phyloP scores from a whole-genome alignment of 164 flowering plant species.

The Stephania yunnanensis region DNA sequence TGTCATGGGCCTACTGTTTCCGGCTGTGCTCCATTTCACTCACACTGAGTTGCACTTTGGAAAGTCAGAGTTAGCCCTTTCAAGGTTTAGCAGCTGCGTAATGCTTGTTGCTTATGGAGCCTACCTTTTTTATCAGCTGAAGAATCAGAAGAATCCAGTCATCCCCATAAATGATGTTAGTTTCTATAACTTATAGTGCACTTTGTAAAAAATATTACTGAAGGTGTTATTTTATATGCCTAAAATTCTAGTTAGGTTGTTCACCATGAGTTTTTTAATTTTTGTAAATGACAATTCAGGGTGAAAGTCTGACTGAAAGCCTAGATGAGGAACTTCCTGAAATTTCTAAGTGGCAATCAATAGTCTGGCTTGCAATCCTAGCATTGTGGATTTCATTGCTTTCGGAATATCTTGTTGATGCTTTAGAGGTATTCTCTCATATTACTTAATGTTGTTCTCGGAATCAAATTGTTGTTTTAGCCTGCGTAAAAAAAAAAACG shows the following conservation, averaged over 20 bases:
- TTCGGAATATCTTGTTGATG: constrained; percentile 69
- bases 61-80: constrained; percentile 62
- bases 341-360: constrained; percentile 54
- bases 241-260: neutral
- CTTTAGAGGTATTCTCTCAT: constrained; percentile 44
- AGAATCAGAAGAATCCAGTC: constrained; percentile 39
- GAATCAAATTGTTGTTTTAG: neutral
- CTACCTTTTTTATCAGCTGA: constrained; percentile 61
- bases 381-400: constrained; percentile 52
- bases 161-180: constrained; percentile 42
- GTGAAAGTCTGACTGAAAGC: constrained; percentile 17
- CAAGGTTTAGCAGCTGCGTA: constrained; percentile 70
- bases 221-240: neutral
- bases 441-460: neutral
- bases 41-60: constrained; percentile 58
- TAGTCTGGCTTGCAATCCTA: constrained; percentile 51
- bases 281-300: neutral
- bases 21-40: constrained; percentile 69
- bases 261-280: neutral
- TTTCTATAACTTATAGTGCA: constrained; percentile 5
- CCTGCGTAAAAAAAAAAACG: neutral
- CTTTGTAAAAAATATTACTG: neutral
- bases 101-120: constrained; percentile 68
- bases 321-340: constrained; percentile 51
- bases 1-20: constrained; percentile 66